Conservation (phyloP, 371 early-diverging fungal genomes). For the Smittium culicis region DNA sequence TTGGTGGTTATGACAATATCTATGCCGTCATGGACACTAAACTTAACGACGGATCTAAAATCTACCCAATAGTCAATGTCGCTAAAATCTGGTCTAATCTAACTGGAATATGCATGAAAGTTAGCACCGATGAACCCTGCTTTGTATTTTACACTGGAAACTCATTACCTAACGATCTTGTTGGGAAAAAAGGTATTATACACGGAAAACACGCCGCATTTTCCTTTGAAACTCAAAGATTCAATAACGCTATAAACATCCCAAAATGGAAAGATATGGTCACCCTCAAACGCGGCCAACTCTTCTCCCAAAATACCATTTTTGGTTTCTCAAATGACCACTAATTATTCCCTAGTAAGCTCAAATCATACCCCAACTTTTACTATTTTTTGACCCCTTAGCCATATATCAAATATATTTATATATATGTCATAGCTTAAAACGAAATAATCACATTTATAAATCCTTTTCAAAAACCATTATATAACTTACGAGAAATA, state of each 20-base stretch:
- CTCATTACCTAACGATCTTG: constrained; percentile 31
- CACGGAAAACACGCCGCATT: constrained; percentile 34
- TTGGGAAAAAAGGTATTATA: constrained; percentile 14
- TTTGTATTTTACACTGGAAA: constrained; percentile 45
- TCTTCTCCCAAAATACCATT: constrained; percentile 17
- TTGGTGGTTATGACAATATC: constrained; percentile 38
- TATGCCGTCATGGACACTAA: constrained; percentile 18
- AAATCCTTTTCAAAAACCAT: too few relatives aligned
- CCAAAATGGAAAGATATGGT: constrained; percentile 23
- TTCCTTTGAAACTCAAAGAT: constrained; percentile 36
- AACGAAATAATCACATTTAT: too few relatives aligned
- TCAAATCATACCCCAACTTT: too few relatives aligned
- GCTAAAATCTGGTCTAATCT: constrained; percentile 23
- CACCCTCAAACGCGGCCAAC: constrained; percentile 14
- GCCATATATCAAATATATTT: too few relatives aligned
- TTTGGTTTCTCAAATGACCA: too few relatives aligned
- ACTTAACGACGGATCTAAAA: not conserved
- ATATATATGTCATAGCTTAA: too few relatives aligned
- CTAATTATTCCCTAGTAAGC: too few relatives aligned
- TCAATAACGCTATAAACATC: constrained; percentile 36
- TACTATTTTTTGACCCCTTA: too few relatives aligned
- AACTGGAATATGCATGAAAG: constrained; percentile 30
- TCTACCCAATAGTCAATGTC: constrained; percentile 15
- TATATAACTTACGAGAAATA: too few relatives aligned
- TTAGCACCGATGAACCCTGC: constrained; percentile 32